These are phyloP conservation scores for Rehmannia glutinosa DNA, from an alignment of 257 asterid species.

Conservation along the genomic window DNA sequence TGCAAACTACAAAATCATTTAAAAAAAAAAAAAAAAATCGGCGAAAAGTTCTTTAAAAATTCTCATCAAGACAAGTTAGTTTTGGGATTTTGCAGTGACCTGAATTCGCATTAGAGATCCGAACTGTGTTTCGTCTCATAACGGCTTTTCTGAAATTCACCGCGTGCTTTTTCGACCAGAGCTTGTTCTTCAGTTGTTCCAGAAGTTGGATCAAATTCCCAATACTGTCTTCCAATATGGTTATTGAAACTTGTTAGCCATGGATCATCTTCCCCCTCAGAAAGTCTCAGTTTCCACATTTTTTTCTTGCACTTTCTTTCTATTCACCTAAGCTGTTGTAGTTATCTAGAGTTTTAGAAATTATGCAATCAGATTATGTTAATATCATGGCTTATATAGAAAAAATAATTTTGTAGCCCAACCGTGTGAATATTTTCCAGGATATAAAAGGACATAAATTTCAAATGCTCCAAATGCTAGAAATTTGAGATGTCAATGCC, in stretches of 20 bases:
- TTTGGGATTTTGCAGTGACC: too few relatives aligned
- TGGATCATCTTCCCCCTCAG: constrained; percentile 39
- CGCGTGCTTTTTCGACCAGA: constrained; percentile 41
- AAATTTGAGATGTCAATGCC: not conserved
- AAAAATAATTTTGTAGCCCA: too few relatives aligned
- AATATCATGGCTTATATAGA: too few relatives aligned
- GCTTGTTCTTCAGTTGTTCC: constrained; percentile 38
- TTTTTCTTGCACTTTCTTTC: not conserved
- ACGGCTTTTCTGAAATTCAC: constrained; percentile 34
- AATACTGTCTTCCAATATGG: constrained; percentile 45
- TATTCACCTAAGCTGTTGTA: not conserved
- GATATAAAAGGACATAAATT: too few relatives aligned
- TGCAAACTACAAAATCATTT: constrained; percentile 47
- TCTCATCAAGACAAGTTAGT: too few relatives aligned
- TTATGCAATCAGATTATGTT: not conserved
- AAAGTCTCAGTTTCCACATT: constrained; percentile 42
- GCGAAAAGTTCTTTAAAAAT: too few relatives aligned
- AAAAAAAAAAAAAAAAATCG: too few relatives aligned
- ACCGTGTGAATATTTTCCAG: too few relatives aligned
- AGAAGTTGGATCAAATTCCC: constrained; percentile 51
- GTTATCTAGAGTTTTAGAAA: not conserved
- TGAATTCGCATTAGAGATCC: constrained; percentile 72
- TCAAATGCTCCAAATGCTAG: not conserved
- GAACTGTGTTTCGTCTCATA: constrained; percentile 45
- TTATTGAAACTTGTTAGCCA: constrained; percentile 36